These are phyloP conservation scores for Xylaria telfairii DNA, from an alignment of 495 filamentous ascomycete genomes.

Conservation along the genomic window DNA sequence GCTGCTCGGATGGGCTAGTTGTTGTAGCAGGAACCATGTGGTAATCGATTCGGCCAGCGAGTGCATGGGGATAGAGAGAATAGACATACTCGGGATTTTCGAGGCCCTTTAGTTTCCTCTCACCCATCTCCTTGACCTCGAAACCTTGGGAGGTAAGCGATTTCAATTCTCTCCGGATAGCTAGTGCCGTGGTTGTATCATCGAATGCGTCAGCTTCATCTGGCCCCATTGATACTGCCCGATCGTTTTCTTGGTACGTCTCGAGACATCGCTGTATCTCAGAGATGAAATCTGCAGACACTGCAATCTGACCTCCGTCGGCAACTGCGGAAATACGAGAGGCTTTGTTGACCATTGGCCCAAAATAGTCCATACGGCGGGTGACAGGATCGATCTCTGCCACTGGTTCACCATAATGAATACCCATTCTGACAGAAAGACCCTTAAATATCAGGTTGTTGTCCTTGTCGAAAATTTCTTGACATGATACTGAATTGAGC, in stretches of 20 bases:
- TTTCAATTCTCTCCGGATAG: constrained; percentile 86
- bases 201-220: constrained; percentile 71
- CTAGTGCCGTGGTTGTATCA: constrained; percentile 70
- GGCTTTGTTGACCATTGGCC: constrained; percentile 97
- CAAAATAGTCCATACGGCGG: constrained; percentile 98
- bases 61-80: constrained; percentile 86
- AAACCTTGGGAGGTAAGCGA: constrained; percentile 91
- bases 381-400: constrained; percentile 96
- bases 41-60: constrained; percentile 77
- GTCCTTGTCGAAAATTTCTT: constrained; percentile 80
- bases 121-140: constrained; percentile 93
- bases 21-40: constrained; percentile 59
- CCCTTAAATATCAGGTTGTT: constrained; percentile 90
- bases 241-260: constrained; percentile 78
- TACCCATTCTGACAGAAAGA: constrained; percentile 94
- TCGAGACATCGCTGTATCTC: constrained; percentile 93
- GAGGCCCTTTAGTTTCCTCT: constrained; percentile 91
- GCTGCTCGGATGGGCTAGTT: constrained; percentile 51
- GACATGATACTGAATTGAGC: constrained; percentile 81
- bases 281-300: constrained; percentile 93
- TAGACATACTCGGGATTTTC: constrained; percentile 97
- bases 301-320: constrained; percentile 97
- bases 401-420: constrained; percentile 93
- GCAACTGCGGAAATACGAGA: constrained; percentile 90
- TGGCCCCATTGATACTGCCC: constrained; percentile 67